Conservation (phyloP, 345 rosid species). For the Arabis alpina region DNA sequence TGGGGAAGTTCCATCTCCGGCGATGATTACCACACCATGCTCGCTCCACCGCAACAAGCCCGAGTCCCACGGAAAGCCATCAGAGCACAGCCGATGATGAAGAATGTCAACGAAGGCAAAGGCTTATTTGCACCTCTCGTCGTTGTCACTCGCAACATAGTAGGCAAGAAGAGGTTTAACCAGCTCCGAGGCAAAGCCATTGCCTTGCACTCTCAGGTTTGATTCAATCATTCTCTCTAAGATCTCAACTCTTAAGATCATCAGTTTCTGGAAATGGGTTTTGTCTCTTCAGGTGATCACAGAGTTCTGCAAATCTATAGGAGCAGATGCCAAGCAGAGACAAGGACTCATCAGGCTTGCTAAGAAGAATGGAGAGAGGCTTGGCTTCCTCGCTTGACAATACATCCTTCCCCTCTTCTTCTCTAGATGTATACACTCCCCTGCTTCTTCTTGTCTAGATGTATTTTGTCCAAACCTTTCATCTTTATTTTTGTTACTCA, state of each 20-base stretch:
- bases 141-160: slow-evolving; percentile 65
- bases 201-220: slow-evolving; percentile 96
- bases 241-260: not conserved
- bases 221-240: not conserved
- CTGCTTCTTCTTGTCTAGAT: slow-evolving; percentile 30
- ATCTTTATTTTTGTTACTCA: slow-evolving; percentile 17
- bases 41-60: slow-evolving; percentile 45
- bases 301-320: slow-evolving; percentile 94
- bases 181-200: slow-evolving; percentile 97
- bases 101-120: slow-evolving; percentile 93
- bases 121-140: slow-evolving; percentile 87
- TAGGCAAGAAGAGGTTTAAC: slow-evolving; percentile 89
- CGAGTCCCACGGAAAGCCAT: slow-evolving; percentile 51
- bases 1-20: slow-evolving; percentile 61
- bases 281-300: slow-evolving; percentile 68
- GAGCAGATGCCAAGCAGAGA: slow-evolving; percentile 96
- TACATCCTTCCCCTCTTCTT: not conserved
- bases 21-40: slow-evolving; percentile 50
- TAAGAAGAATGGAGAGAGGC: slow-evolving; percentile 96
- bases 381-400: slow-evolving; percentile 86
- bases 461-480: slow-evolving; percentile 32
- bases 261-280: slow-evolving; percentile 10
- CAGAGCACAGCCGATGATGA: slow-evolving; percentile 69
- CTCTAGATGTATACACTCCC: slow-evolving; percentile 20
- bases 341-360: slow-evolving; percentile 95